phyloP scores from a whole-genome alignment of 2,329 filamentous ascomycete species.

The Ceratocystis cubensis region DNA sequence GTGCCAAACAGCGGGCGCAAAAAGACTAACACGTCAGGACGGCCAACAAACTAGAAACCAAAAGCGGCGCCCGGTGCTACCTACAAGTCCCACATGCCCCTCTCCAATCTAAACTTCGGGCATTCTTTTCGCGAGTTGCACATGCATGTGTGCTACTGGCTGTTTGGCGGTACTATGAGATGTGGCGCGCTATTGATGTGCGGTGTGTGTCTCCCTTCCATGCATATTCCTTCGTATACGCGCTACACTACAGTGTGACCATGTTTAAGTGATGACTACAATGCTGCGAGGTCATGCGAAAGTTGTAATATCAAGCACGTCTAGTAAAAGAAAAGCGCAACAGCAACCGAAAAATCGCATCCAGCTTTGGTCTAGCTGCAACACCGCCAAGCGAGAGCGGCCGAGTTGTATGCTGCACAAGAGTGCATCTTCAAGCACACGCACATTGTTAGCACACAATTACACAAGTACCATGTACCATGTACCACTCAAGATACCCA shows the following conservation, averaged over 20 bases:
- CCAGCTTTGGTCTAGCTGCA: neutral
- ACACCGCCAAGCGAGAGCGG: neutral
- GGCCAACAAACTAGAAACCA: no score
- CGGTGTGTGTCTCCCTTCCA: neutral
- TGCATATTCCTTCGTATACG: slow-evolving; percentile 3
- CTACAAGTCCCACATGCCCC: no score
- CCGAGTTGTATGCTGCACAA: neutral
- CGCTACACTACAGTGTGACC: neutral
- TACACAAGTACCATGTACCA: neutral
- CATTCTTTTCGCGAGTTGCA: no score
- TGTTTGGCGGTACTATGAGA: no score
- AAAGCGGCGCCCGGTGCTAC: no score
- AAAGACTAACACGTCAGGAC: no score
- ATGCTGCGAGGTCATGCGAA: neutral
- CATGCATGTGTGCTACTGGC: no score
- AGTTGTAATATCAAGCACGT: neutral
- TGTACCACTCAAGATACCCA: no score
- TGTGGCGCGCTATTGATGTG: neutral
- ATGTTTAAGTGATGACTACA: neutral
- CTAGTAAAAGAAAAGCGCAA: neutral
- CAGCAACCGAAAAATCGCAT: neutral
- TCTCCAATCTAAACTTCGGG: no score
- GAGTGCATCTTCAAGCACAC: neutral
- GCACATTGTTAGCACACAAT: neutral
- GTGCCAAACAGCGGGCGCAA: no score